Conservation (phyloP, 495 filamentous ascomycete species). For the Aspergillus heteromorphus region DNA sequence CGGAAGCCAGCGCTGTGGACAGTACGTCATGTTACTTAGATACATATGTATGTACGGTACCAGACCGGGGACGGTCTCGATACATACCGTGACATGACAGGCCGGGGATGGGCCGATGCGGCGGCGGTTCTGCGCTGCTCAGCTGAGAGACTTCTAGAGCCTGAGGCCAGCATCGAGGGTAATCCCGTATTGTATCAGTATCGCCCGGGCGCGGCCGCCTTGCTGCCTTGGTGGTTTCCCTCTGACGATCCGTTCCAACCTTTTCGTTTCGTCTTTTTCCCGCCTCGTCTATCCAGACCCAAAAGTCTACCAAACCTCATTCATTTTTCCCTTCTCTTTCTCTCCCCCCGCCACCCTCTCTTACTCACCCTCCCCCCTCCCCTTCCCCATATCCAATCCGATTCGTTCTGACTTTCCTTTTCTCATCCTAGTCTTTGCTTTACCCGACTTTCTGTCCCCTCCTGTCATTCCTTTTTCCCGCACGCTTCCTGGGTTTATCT, state of each 20-base stretch:
- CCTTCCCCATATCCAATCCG: slow-evolving; percentile 15
- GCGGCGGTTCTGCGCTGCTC: no score
- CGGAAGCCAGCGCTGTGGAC: slow-evolving; percentile 8
- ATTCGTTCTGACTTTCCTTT: slow-evolving; percentile 17
- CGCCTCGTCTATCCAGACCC: slow-evolving; percentile 21
- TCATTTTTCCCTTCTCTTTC: slow-evolving; percentile 15
- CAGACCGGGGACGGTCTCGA: background rate
- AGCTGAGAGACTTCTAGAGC: no score
- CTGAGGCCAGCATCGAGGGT: background rate
- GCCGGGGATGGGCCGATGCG: background rate
- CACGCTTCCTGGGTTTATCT: slow-evolving; percentile 8
- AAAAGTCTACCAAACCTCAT: slow-evolving; percentile 21
- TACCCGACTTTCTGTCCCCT: slow-evolving; percentile 9
- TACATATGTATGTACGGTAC: background rate
- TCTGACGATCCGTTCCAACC: slow-evolving; percentile 23
- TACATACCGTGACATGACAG: slow-evolving; percentile 3
- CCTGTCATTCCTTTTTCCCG: slow-evolving; percentile 15
- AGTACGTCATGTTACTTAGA: background rate
- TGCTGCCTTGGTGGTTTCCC: slow-evolving; percentile 12
- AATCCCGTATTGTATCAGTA: background rate
- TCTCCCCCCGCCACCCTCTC: slow-evolving; percentile 2
- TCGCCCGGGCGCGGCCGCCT: slow-evolving; percentile 4
- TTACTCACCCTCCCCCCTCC: slow-evolving; percentile 7
- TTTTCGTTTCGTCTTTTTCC: slow-evolving; percentile 20
- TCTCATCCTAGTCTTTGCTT: slow-evolving; percentile 7